Percentiles rank a stretch among this genome's conserved stretches.
Evolutionary conservation across 2,329 filamentous ascomycete genomes (phyloP).

Genomic region (Xylaria digitata): DNA sequence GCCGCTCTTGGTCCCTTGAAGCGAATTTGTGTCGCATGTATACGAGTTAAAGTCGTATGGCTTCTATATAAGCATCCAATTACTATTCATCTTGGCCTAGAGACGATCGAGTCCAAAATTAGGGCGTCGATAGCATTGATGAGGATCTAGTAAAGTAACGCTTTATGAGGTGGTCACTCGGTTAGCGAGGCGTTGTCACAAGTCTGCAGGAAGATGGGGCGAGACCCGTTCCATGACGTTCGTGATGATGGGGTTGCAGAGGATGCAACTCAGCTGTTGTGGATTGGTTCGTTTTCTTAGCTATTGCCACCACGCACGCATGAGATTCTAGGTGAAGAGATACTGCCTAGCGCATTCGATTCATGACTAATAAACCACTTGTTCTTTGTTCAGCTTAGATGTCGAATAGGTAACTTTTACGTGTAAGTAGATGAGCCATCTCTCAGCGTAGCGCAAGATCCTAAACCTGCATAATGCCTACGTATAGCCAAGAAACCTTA

Average conservation of each 20-base stretch:
- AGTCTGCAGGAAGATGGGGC: constrained; percentile 26
- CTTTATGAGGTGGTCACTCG: constrained; percentile 12
- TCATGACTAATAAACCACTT: background rate
- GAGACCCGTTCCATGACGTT: constrained; percentile 25
- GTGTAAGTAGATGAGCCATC: background rate
- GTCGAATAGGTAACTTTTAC: background rate
- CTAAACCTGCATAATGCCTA: constrained; percentile 5
- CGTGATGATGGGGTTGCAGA: constrained; percentile 13
- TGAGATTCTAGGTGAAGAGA: background rate
- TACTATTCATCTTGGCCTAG: background rate
- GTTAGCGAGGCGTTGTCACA: constrained; percentile 32
- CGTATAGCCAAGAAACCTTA: constrained; percentile 1
- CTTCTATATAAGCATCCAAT: constrained; percentile 10
- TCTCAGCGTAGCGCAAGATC: background rate
- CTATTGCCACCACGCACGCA: background rate
- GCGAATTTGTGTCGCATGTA: constrained; percentile 1
- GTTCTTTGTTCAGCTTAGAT: background rate
- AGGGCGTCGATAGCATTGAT: constrained; percentile 12
- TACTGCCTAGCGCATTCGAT: background rate
- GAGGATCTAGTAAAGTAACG: constrained; percentile 5
- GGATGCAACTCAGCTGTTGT: constrained; percentile 18
- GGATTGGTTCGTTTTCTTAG: constrained; percentile 18
- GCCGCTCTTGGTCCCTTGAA: background rate
- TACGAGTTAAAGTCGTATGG: background rate
- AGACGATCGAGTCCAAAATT: constrained; percentile 2